A percentile compares a stretch with the other conserved stretches of the same genome.
Conservation (phyloP, 2,329 filamentous ascomycete species). For the Cryphonectria radicalis region DNA sequence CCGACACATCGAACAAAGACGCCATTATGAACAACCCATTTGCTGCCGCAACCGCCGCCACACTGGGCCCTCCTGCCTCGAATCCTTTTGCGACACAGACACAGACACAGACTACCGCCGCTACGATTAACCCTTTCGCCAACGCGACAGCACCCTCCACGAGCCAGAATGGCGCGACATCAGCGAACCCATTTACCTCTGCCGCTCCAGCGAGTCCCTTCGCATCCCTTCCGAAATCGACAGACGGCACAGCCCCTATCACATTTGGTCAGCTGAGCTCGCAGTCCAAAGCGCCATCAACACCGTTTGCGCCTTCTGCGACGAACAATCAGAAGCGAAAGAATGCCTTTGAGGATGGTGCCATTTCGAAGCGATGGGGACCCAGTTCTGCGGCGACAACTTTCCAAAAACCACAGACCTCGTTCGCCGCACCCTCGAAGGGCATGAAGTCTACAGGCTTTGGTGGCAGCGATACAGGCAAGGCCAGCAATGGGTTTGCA, state of each 20-base stretch:
- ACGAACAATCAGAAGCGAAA: constrained; percentile 24
- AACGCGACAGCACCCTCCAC: constrained; percentile 6
- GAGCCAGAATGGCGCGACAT: neutral
- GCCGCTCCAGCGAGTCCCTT: constrained; percentile 18
- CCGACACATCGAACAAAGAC: constrained; percentile 20
- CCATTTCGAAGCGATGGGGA: constrained; percentile 17
- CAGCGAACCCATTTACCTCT: constrained; percentile 25
- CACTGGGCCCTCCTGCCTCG: constrained; percentile 1
- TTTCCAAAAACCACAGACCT: constrained; percentile 18
- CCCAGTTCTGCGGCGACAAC: constrained; percentile 14
- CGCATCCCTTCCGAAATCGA: constrained; percentile 9
- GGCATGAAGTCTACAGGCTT: constrained; percentile 11
- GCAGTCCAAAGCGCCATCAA: neutral
- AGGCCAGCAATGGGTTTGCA: constrained; percentile 26
- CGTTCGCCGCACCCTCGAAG: constrained; percentile 7
- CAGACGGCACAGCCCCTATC: constrained; percentile 9
- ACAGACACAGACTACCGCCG: constrained; percentile 9
- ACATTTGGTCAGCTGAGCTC: constrained; percentile 13
- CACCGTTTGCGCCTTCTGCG: constrained; percentile 9
- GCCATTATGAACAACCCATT: constrained; percentile 26
- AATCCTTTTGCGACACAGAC: constrained; percentile 31
- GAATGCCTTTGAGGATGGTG: constrained; percentile 25
- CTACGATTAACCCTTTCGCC: constrained; percentile 18
- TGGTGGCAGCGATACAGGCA: constrained; percentile 20
- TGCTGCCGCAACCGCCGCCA: constrained; percentile 14